phyloP scores from a whole-genome alignment of 306 rosid genomes.

The Boehmeria nivea region DNA sequence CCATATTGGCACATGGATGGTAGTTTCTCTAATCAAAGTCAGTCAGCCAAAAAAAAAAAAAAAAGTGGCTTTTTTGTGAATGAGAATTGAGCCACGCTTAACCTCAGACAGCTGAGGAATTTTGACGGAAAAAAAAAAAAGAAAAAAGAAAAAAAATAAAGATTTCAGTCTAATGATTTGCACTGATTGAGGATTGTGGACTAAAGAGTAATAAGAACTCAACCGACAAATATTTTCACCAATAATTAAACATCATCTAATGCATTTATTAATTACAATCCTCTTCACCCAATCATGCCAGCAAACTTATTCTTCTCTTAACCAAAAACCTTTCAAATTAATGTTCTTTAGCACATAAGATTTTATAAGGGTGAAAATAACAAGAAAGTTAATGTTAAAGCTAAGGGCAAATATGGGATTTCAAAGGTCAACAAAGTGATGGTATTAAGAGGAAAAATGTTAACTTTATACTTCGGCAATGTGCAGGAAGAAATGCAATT shows the following conservation, averaged over 20 bases:
- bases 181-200: slow-evolving; percentile 27
- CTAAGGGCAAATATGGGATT: background rate
- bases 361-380: background rate
- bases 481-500: too few species aligned
- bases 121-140: too few species aligned
- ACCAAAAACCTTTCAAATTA: slow-evolving; percentile 13
- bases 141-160: slow-evolving; percentile 13
- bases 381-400: background rate
- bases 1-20: too few species aligned
- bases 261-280: slow-evolving; percentile 7
- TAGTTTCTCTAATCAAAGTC: too few species aligned
- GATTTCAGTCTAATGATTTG: slow-evolving; percentile 35
- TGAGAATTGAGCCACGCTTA: slow-evolving; percentile 9
- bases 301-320: slow-evolving; percentile 22
- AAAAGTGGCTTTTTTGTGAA: background rate
- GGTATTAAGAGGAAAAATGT: background rate
- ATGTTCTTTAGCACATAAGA: background rate
- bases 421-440: background rate
- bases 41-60: too few species aligned
- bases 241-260: slow-evolving; percentile 20
- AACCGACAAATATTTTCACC: slow-evolving; percentile 26
- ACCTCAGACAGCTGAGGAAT: slow-evolving; percentile 1
- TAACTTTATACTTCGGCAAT: background rate
- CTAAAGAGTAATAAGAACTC: slow-evolving; percentile 32
- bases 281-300: slow-evolving; percentile 11